Conservation (phyloP, 148 eudicot species). For the Selenicereus undatus region DNA sequence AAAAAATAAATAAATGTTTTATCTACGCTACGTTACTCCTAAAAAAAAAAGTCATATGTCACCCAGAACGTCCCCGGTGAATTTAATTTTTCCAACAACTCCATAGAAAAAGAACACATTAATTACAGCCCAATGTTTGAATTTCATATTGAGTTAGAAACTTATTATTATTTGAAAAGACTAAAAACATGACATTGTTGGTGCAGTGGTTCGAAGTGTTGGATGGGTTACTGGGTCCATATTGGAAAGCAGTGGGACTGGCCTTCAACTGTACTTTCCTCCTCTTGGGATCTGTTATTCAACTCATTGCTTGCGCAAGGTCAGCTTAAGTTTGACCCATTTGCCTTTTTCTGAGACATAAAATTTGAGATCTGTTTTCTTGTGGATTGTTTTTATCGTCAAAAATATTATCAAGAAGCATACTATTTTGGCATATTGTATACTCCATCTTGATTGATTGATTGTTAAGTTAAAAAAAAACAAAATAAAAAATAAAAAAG, state of each 20-base stretch:
- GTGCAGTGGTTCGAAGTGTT: slow-evolving; percentile 90
- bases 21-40: not conserved
- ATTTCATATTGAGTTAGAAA: too few species aligned
- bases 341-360: not conserved
- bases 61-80: not conserved
- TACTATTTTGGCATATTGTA: slow-evolving; percentile 15
- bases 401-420: not conserved
- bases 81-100: not conserved
- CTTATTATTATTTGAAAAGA: too few species aligned
- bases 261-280: slow-evolving; percentile 83
- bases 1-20: not conserved
- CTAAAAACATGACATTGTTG: not conserved
- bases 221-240: slow-evolving; percentile 86
- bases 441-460: not conserved
- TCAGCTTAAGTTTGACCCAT: slow-evolving; percentile 3
- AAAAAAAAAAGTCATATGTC: too few species aligned
- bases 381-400: not conserved
- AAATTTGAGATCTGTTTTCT: not conserved
- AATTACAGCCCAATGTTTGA: too few species aligned
- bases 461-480: not conserved
- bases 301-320: slow-evolving; percentile 93
- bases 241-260: slow-evolving; percentile 80
- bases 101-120: not conserved
- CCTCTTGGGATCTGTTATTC: slow-evolving; percentile 87
- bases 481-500: too few species aligned